phyloP scores from a whole-genome alignment of 805 yeast species.

The Metschnikowia dekortorum region DNA sequence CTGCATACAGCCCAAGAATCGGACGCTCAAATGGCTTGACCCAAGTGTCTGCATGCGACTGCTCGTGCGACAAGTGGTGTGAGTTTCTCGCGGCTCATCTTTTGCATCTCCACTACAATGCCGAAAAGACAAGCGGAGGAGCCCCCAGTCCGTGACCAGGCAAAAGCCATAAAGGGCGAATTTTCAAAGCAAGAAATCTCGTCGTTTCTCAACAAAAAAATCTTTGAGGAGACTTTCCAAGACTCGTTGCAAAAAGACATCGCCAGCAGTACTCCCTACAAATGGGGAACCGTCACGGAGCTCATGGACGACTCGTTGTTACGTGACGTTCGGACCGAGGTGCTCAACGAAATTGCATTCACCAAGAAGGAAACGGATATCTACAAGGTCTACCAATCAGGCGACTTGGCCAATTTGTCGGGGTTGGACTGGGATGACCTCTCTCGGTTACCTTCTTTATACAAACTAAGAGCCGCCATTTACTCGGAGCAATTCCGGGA shows the following conservation, averaged over 20 bases:
- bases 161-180: constrained; percentile 8
- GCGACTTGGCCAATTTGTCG: constrained; percentile 85
- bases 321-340: constrained; percentile 78
- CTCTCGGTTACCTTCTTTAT: constrained; percentile 67
- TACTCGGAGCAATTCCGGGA: constrained; percentile 85
- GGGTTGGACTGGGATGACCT: constrained; percentile 78
- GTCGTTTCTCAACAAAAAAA: constrained; percentile 42
- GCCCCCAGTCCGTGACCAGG: background rate
- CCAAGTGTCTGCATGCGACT: too few relatives aligned
- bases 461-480: constrained; percentile 76
- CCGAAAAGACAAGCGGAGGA: constrained; percentile 11
- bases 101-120: constrained; percentile 7
- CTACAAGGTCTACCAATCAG: constrained; percentile 86
- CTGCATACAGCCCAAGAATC: too few relatives aligned
- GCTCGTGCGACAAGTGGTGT: background rate
- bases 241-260: constrained; percentile 40
- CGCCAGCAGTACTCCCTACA: constrained; percentile 65
- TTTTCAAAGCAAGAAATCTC: constrained; percentile 34
- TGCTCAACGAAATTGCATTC: constrained; percentile 77
- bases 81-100: constrained; percentile 5
- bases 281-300: constrained; percentile 80
- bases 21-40: too few relatives aligned
- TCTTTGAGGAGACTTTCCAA: constrained; percentile 44
- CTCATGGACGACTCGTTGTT: constrained; percentile 74
- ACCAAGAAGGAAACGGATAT: constrained; percentile 96